These are phyloP conservation scores for Apiospora arundinis DNA, from an alignment of 2,329 filamentous ascomycete species.

Conservation along the genomic window DNA sequence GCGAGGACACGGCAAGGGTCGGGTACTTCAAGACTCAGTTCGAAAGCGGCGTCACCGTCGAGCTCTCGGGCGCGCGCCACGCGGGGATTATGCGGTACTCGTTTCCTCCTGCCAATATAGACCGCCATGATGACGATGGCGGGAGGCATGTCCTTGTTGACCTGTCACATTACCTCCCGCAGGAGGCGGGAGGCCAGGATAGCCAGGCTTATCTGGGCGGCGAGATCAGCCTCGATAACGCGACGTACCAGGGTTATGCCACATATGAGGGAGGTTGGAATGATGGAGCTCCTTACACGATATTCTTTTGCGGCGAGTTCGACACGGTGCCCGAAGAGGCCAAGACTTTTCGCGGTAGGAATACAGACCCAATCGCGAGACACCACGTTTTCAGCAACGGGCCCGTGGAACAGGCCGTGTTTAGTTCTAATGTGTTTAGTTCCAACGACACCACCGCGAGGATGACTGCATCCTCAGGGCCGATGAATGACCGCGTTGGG, in stretches of 20 bases:
- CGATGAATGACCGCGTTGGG: slow-evolving; percentile 54
- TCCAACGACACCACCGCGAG: slow-evolving; percentile 57
- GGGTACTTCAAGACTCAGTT: slow-evolving; percentile 41
- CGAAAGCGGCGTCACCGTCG: slow-evolving; percentile 56
- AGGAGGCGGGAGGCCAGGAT: slow-evolving; percentile 48
- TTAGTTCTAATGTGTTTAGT: slow-evolving; percentile 53
- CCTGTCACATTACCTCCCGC: slow-evolving; percentile 54
- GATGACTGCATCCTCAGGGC: slow-evolving; percentile 42
- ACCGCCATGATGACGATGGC: slow-evolving; percentile 21
- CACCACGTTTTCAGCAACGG: slow-evolving; percentile 65
- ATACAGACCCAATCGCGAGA: slow-evolving; percentile 65
- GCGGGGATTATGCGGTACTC: slow-evolving; percentile 23
- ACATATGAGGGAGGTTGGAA: slow-evolving; percentile 50
- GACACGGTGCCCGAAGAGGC: slow-evolving; percentile 38
- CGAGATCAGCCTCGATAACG: slow-evolving; percentile 45
- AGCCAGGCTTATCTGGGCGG: slow-evolving; percentile 54
- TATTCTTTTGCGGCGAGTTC: slow-evolving; percentile 53
- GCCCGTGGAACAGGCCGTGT: slow-evolving; percentile 54
- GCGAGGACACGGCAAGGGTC: slow-evolving; percentile 45
- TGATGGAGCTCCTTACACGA: slow-evolving; percentile 47
- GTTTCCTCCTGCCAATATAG: slow-evolving; percentile 31
- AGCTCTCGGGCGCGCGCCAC: slow-evolving; percentile 57
- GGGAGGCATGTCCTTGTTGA: slow-evolving; percentile 51
- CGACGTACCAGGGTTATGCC: slow-evolving; percentile 52
- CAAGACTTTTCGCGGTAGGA: slow-evolving; percentile 40